Evolutionary conservation across 2,329 filamentous ascomycete species (phyloP).

Genomic region (Tolypocladium nubicola): DNA sequence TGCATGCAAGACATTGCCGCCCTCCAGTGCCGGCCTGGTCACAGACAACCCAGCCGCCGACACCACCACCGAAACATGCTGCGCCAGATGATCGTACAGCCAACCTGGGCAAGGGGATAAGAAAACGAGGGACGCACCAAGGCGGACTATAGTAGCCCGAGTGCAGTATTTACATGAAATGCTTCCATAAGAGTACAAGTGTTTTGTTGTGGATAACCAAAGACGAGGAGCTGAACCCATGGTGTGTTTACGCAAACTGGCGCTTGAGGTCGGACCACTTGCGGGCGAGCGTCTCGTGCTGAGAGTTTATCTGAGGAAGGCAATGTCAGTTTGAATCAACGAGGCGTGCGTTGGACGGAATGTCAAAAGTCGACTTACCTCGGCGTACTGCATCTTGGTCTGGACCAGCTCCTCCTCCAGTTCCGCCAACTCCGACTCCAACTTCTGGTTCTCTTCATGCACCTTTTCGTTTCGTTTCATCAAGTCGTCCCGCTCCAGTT

Average conservation of each 20-base stretch:
- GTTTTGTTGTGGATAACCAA: neutral
- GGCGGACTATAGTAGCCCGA: neutral
- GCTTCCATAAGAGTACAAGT: neutral
- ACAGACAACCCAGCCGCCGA: neutral
- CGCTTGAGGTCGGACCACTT: slow-evolving; percentile 67
- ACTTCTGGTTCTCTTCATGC: slow-evolving; percentile 78
- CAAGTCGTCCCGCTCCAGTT: slow-evolving; percentile 78
- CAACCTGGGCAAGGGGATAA: neutral
- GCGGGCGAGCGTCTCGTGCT: slow-evolving; percentile 61
- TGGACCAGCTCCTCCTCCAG: slow-evolving; percentile 87
- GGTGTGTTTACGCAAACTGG: slow-evolving; percentile 34
- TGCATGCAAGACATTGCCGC: neutral
- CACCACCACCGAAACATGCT: slow-evolving; percentile 4
- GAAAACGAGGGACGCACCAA: neutral
- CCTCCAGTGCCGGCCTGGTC: neutral
- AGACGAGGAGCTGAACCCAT: neutral
- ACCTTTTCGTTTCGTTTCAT: slow-evolving; percentile 90
- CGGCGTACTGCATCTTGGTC: slow-evolving; percentile 90
- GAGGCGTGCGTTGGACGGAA: neutral
- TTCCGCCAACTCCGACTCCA: slow-evolving; percentile 84
- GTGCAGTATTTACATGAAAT: slow-evolving; percentile 12
- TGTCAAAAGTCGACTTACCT: slow-evolving; percentile 51
- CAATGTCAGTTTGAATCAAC: slow-evolving; percentile 7
- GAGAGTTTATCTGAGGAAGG: slow-evolving; percentile 50
- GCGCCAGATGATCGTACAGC: neutral